Percentiles rank a stretch among this genome's conserved stretches.
phyloP scores from a whole-genome alignment of 2,329 filamentous ascomycete species.

The Curvularia verruculosa region DNA sequence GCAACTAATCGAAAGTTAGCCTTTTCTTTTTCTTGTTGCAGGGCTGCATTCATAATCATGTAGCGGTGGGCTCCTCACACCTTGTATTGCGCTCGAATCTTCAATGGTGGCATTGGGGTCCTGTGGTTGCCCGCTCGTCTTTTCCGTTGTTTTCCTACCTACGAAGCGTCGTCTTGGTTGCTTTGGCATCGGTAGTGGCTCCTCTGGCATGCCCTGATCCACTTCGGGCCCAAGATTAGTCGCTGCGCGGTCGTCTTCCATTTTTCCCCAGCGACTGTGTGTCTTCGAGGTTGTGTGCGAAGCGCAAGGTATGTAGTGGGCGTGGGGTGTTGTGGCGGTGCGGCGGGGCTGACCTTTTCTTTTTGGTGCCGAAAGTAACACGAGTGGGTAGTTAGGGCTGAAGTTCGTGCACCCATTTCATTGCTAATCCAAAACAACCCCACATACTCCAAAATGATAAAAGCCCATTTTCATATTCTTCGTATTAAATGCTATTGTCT shows the following conservation, averaged over 20 bases:
- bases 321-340: slow-evolving; percentile 20
- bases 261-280: slow-evolving; percentile 43
- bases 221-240: slow-evolving; percentile 73
- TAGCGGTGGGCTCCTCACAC: slow-evolving; percentile 53
- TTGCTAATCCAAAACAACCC: neutral
- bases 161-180: slow-evolving; percentile 94
- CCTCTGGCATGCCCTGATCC: slow-evolving; percentile 66
- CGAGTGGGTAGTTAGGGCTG: slow-evolving; percentile 17
- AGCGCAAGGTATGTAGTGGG: slow-evolving; percentile 12
- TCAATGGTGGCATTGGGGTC: slow-evolving; percentile 57
- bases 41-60: neutral
- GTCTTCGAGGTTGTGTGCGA: slow-evolving; percentile 18
- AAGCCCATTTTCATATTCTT: neutral
- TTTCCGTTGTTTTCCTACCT: slow-evolving; percentile 74
- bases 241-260: slow-evolving; percentile 78
- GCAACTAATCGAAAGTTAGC: slow-evolving; percentile 61
- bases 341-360: slow-evolving; percentile 17
- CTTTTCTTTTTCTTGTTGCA: neutral
- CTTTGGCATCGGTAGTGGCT: slow-evolving; percentile 57
- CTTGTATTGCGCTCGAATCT: slow-evolving; percentile 71
- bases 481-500: neutral
- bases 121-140: slow-evolving; percentile 56
- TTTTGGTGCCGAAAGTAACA: neutral
- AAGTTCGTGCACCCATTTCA: slow-evolving; percentile 1
- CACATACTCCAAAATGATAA: neutral